phyloP scores from a whole-genome alignment of 495 filamentous ascomycete genomes.

The Aspergillus carlsbadensis region DNA sequence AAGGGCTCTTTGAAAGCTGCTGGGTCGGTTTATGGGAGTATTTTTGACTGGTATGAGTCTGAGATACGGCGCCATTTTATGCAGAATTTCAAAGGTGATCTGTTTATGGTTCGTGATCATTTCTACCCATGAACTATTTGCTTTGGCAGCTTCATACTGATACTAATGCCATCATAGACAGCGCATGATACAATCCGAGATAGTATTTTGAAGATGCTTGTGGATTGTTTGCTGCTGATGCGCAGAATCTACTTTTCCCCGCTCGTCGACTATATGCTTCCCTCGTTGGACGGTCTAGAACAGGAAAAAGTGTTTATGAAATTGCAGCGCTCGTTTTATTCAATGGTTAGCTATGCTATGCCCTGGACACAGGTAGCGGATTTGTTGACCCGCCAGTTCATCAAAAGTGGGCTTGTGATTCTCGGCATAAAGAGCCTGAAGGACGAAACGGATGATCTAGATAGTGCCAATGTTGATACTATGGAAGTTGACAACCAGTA shows the following conservation, averaged over 20 bases:
- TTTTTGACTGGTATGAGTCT: slow-evolving; percentile 54
- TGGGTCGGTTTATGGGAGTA: slow-evolving; percentile 14
- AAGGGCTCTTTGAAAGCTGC: slow-evolving; percentile 18
- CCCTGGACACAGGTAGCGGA: slow-evolving; percentile 49
- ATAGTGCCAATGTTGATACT: slow-evolving; percentile 23
- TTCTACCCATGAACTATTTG: background rate
- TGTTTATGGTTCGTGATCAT: slow-evolving; percentile 35
- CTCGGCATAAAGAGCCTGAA: slow-evolving; percentile 51
- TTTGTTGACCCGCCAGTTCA: slow-evolving; percentile 53
- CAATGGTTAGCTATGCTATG: slow-evolving; percentile 64
- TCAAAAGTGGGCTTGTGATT: slow-evolving; percentile 51
- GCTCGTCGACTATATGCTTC: slow-evolving; percentile 39
- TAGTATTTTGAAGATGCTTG: slow-evolving; percentile 36
- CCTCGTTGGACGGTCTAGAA: slow-evolving; percentile 25
- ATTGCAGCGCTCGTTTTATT: slow-evolving; percentile 61
- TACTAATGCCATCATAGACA: slow-evolving; percentile 27
- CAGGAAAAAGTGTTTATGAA: slow-evolving; percentile 43
- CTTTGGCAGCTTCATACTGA: background rate
- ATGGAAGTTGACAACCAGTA: slow-evolving; percentile 40
- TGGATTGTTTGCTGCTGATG: slow-evolving; percentile 42
- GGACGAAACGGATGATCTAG: slow-evolving; percentile 18
- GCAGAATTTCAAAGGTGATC: slow-evolving; percentile 35
- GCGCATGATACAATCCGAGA: slow-evolving; percentile 24
- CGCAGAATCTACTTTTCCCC: slow-evolving; percentile 49
- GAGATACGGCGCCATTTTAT: slow-evolving; percentile 54